Evolutionary conservation across 192 early-diverging fungal genomes (phyloP).

Genomic region (Backusella circina): DNA sequence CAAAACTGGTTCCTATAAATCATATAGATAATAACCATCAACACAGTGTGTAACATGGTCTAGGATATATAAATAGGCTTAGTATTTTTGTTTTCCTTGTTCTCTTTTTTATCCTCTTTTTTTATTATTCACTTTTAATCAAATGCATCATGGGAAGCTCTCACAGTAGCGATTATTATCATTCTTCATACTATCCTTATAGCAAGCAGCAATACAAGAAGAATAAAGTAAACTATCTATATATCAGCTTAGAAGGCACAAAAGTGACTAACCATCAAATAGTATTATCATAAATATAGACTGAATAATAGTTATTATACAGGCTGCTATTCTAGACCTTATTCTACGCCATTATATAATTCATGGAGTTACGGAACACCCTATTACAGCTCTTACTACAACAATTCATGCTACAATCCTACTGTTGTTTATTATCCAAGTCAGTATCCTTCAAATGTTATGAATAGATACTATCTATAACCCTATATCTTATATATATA

Average conservation of each 20-base stretch:
- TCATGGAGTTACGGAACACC: background rate
- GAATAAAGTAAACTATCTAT: background rate
- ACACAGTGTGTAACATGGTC: background rate
- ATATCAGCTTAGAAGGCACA: background rate
- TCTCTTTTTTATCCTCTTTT: background rate
- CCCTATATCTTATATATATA: background rate
- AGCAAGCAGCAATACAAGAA: background rate
- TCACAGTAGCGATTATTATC: background rate
- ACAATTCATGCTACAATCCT: background rate
- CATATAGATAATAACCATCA: background rate
- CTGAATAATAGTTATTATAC: background rate
- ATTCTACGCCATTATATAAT: background rate
- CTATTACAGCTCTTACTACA: background rate
- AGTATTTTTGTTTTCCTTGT: background rate
- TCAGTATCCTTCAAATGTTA: background rate
- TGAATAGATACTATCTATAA: background rate
- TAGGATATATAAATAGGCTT: background rate
- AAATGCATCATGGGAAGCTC: background rate
- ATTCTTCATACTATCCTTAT: background rate
- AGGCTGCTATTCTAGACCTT: background rate
- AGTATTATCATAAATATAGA: background rate
- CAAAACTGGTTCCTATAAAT: background rate
- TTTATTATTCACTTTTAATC: background rate
- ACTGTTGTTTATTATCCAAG: background rate
- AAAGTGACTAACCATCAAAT: background rate